Evolutionary conservation across 2,329 filamentous ascomycete species (phyloP).

Genomic region (Botrytis pseudocinerea): DNA sequence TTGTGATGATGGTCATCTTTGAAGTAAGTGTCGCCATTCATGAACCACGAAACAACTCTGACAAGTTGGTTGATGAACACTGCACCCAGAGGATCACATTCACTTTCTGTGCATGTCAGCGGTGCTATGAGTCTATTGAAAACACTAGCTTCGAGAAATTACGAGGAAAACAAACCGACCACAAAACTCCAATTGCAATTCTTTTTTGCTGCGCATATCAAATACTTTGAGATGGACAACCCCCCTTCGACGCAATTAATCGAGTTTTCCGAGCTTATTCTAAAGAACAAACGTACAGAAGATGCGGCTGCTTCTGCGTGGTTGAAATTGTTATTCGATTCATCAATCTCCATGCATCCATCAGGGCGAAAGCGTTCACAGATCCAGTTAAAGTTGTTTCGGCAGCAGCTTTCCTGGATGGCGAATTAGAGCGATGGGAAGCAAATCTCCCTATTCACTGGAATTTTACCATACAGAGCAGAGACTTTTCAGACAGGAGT

Average conservation of each 20-base stretch:
- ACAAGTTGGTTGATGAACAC: slow-evolving; percentile 23
- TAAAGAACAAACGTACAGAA: background rate
- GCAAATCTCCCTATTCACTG: slow-evolving; percentile 30
- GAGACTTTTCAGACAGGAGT: slow-evolving; percentile 6
- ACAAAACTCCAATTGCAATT: slow-evolving; percentile 1
- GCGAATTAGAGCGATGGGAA: slow-evolving; percentile 30
- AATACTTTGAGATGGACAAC: background rate
- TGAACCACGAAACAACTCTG: background rate
- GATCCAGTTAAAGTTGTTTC: slow-evolving; percentile 23
- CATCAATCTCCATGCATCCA: slow-evolving; percentile 27
- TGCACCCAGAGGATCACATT: slow-evolving; percentile 25
- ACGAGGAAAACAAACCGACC: background rate
- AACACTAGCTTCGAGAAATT: slow-evolving; percentile 19
- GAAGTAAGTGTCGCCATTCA: slow-evolving; percentile 40
- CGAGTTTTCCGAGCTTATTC: background rate
- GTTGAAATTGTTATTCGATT: slow-evolving; percentile 26
- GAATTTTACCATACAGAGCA: slow-evolving; percentile 19
- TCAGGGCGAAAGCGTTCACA: slow-evolving; percentile 13
- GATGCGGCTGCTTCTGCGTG: background rate
- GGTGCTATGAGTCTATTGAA: slow-evolving; percentile 31
- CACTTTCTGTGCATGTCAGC: slow-evolving; percentile 32
- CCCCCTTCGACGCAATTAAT: background rate
- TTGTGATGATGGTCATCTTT: slow-evolving; percentile 54
- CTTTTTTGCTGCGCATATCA: slow-evolving; percentile 12
- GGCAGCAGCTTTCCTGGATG: slow-evolving; percentile 27